Conservation (phyloP, 495 filamentous ascomycete species). For the Aspergillus panamensis region DNA sequence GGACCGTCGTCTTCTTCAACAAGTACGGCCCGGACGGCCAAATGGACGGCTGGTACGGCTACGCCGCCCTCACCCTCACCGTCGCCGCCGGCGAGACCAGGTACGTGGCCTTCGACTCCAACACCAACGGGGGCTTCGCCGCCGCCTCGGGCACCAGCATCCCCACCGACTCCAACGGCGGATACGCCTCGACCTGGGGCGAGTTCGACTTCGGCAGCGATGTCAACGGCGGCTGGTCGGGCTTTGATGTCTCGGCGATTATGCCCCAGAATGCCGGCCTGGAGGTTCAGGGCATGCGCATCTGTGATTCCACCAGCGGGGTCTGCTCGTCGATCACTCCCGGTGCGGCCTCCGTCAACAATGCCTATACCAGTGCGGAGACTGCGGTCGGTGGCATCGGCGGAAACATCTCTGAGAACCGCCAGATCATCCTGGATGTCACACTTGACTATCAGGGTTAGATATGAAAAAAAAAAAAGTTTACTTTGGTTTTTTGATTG, state of each 20-base stretch:
- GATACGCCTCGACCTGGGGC: constrained; percentile 43
- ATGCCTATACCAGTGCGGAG: constrained; percentile 38
- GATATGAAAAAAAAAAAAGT: background rate
- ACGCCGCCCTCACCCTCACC: constrained; percentile 39
- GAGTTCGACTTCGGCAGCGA: constrained; percentile 41
- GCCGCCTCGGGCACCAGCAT: constrained; percentile 31
- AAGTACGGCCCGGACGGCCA: constrained; percentile 42
- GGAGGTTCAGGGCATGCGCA: constrained; percentile 34
- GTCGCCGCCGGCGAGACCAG: constrained; percentile 40
- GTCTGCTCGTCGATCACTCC: constrained; percentile 35
- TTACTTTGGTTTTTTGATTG: background rate
- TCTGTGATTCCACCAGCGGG: constrained; percentile 27
- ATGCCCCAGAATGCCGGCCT: constrained; percentile 32
- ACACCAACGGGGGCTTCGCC: constrained; percentile 42
- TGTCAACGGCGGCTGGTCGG: constrained; percentile 38
- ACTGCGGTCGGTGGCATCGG: constrained; percentile 39
- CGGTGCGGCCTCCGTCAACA: constrained; percentile 27
- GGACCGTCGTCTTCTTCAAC: constrained; percentile 52
- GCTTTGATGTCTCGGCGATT: constrained; percentile 44
- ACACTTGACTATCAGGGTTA: constrained; percentile 13
- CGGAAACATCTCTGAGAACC: constrained; percentile 32
- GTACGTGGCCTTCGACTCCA: constrained; percentile 46
- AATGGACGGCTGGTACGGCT: constrained; percentile 41
- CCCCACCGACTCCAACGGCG: constrained; percentile 32
- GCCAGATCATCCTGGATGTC: constrained; percentile 9